These are phyloP conservation scores for Oryza longistaminata DNA, from an alignment of 176 grass and related monocot species.

Conservation along the genomic window DNA sequence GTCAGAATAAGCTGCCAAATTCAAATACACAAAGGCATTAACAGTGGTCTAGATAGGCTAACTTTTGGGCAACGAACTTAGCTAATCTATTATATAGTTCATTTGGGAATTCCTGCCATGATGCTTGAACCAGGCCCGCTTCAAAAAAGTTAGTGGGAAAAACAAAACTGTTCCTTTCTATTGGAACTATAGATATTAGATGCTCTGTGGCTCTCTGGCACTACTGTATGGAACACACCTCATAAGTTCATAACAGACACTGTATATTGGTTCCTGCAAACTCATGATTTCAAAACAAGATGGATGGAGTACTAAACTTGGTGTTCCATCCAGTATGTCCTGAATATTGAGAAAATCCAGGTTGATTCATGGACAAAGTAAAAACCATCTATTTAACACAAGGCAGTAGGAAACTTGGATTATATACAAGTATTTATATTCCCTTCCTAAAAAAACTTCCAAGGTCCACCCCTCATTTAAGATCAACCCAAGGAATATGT, in stretches of 20 bases:
- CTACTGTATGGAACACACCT: not conserved
- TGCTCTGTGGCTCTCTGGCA: not conserved
- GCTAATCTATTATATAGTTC: not conserved
- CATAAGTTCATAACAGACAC: not conserved
- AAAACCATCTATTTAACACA: not conserved
- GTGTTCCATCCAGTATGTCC: not conserved
- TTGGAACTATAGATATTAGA: not conserved
- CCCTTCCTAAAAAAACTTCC: not conserved
- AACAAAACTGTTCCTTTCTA: not conserved
- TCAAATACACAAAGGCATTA: not conserved
- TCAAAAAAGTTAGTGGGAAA: not conserved
- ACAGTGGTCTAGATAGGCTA: not conserved
- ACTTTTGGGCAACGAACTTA: not conserved
- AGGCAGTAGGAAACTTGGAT: not conserved
- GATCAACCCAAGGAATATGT: not conserved
- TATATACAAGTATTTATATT: not conserved
- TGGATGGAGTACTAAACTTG: not conserved
- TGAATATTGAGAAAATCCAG: not conserved
- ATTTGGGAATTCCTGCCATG: not conserved
- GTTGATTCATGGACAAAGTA: not conserved
- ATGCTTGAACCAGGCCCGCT: not conserved
- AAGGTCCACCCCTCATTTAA: not conserved
- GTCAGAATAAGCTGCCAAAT: constrained; percentile 6
- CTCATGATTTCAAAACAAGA: not conserved
- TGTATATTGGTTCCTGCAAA: not conserved